Evolutionary conservation across 768 basidiomycete genomes (phyloP).

Genomic region (Suillus lakei): DNA sequence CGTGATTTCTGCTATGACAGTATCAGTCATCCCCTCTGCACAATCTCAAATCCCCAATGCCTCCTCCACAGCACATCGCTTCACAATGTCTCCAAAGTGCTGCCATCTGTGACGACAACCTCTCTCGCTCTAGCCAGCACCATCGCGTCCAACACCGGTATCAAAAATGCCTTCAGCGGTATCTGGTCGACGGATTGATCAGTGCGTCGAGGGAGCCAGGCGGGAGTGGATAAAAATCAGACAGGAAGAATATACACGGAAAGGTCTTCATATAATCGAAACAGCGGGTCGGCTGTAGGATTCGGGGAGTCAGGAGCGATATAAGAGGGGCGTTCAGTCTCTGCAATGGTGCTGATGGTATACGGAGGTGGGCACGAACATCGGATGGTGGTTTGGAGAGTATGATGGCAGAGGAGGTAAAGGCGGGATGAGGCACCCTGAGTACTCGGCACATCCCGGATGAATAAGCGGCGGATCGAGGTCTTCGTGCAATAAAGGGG

Average conservation of each 20-base stretch:
- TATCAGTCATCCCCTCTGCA: constrained; percentile 46
- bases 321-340: constrained; percentile 64
- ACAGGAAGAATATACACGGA: constrained; percentile 65
- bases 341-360: constrained; percentile 31
- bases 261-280: constrained; percentile 56
- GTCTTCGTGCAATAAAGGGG: constrained; percentile 1
- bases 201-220: constrained; percentile 38
- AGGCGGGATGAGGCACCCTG: constrained; percentile 32
- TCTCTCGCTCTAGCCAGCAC: constrained; percentile 60
- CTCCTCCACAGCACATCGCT: constrained; percentile 70
- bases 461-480: constrained; percentile 23
- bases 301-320: constrained; percentile 63
- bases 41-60: constrained; percentile 56
- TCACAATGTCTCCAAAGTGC: constrained; percentile 78
- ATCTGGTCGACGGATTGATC: constrained; percentile 53
- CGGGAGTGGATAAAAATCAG: constrained; percentile 52
- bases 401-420: constrained; percentile 29
- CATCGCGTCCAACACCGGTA: constrained; percentile 74
- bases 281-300: constrained; percentile 44
- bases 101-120: constrained; percentile 72
- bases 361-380: constrained; percentile 52
- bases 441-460: constrained; percentile 25
- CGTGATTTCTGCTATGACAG: no score
- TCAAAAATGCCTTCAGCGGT: constrained; percentile 48
- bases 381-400: constrained; percentile 13